Conservation (phyloP, 2,329 filamentous ascomycete species). For the Nothophoma quercina region DNA sequence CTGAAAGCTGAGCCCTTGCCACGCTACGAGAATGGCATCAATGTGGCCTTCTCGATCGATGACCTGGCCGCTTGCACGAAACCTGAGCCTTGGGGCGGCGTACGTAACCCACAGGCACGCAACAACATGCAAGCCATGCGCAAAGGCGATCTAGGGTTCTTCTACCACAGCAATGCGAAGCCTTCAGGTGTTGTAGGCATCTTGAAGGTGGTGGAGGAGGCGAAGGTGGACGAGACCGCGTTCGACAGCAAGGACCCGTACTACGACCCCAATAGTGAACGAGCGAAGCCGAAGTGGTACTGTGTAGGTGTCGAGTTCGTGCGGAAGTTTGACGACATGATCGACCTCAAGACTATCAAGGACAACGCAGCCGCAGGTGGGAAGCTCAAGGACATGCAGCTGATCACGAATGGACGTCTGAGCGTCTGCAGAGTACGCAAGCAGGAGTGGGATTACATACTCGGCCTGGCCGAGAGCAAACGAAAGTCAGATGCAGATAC, state of each 20-base stretch:
- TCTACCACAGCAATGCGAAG: conserved; percentile 96
- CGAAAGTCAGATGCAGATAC: background rate
- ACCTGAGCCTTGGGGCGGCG: conserved; percentile 89
- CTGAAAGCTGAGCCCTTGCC: conserved; percentile 77
- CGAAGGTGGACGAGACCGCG: conserved; percentile 78
- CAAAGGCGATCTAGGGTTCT: conserved; percentile 89
- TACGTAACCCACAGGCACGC: conserved; percentile 66
- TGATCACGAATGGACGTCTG: conserved; percentile 80
- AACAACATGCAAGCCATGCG: conserved; percentile 95
- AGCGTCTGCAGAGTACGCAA: conserved; percentile 76
- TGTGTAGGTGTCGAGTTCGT: conserved; percentile 89
- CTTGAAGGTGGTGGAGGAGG: conserved; percentile 88
- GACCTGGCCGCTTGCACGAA: conserved; percentile 75
- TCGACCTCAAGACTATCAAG: conserved; percentile 76
- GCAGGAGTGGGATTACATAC: conserved; percentile 71
- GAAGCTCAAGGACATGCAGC: conserved; percentile 77
- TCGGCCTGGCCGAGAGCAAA: conserved; percentile 54
- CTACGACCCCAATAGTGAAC: conserved; percentile 79
- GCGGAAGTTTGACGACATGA: conserved; percentile 76
- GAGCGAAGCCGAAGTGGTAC: conserved; percentile 79
- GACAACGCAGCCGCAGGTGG: conserved; percentile 63
- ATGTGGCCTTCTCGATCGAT: conserved; percentile 94
- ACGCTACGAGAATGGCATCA: conserved; percentile 82
- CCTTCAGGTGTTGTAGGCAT: conserved; percentile 84
- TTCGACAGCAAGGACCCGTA: conserved; percentile 78